phyloP scores from a whole-genome alignment of 176 grass and related monocot genomes.

The Carex littledalei region DNA sequence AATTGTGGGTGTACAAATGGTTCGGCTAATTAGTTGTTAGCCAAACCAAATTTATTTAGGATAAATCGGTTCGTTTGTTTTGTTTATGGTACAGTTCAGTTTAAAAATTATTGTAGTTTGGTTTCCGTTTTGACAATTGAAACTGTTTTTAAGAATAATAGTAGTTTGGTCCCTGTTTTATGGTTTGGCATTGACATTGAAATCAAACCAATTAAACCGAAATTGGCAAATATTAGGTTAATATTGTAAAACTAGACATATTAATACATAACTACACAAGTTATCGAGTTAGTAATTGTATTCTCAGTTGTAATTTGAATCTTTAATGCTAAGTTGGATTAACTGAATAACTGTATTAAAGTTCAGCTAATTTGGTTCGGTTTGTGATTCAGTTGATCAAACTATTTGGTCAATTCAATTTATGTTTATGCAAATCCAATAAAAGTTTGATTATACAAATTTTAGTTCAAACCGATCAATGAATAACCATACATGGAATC shows the following conservation, averaged over 20 bases:
- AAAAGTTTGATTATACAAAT: neutral
- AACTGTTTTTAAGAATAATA: neutral
- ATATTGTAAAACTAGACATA: no score
- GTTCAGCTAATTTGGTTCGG: neutral
- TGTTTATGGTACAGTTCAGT: neutral
- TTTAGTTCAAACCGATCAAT: neutral
- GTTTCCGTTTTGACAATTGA: neutral
- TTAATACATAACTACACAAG: neutral
- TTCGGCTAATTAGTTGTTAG: neutral
- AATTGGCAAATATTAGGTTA: neutral
- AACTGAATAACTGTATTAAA: neutral
- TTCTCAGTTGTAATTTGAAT: neutral
- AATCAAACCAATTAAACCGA: neutral
- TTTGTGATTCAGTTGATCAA: neutral
- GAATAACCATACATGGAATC: neutral
- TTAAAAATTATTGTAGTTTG: neutral
- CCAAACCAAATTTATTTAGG: neutral
- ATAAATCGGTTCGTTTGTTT: neutral
- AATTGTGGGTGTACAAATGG: neutral
- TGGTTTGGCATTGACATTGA: neutral
- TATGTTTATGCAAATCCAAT: neutral
- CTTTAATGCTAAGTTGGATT: neutral
- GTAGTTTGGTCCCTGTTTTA: neutral
- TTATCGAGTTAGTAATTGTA: neutral
- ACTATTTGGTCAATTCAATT: neutral